Evolutionary conservation across 2,329 filamentous ascomycete species (phyloP).

Genomic region (Colletotrichum tropicicola): DNA sequence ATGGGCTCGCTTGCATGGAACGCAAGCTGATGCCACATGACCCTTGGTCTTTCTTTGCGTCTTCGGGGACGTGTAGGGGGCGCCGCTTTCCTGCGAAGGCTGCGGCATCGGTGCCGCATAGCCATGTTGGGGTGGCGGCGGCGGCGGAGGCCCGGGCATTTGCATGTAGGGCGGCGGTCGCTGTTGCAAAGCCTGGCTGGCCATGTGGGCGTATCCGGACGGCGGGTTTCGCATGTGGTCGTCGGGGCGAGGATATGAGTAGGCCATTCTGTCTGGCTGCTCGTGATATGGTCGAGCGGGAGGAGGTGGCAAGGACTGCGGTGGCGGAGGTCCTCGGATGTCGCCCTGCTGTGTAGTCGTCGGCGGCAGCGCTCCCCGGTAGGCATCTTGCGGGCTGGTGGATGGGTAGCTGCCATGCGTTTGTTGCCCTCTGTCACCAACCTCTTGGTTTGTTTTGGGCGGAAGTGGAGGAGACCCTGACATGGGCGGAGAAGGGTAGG

Average conservation of each 20-base stretch:
- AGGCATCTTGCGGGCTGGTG: conserved; percentile 58
- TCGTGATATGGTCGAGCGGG: conserved; percentile 50
- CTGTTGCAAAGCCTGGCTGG: conserved; percentile 30
- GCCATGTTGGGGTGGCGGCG: conserved; percentile 33
- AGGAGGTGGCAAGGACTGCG: conserved; percentile 38
- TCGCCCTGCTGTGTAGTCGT: conserved; percentile 45
- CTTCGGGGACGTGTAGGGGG: conserved; percentile 64
- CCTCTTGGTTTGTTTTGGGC: conserved; percentile 66
- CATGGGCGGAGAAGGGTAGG: conserved; percentile 79
- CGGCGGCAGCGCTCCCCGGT: conserved; percentile 46
- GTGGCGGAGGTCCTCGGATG: conserved; percentile 37
- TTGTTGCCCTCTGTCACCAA: conserved; percentile 63
- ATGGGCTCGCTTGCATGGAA: conserved; percentile 87
- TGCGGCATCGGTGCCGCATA: conserved; percentile 40
- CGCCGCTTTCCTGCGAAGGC: conserved; percentile 50
- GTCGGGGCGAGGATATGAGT: conserved; percentile 49
- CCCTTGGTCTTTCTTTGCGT: conserved; percentile 77
- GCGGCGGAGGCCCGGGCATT: conserved; percentile 40
- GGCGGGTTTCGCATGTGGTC: conserved; percentile 44
- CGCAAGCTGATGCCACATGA: conserved; percentile 85
- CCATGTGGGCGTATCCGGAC: conserved; percentile 24
- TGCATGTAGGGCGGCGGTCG: conserved; percentile 30
- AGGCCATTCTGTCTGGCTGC: conserved; percentile 48
- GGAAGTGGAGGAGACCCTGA: conserved; percentile 73
- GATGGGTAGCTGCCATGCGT: conserved; percentile 51